These are phyloP conservation scores for Sclerotinia spermophila DNA, from an alignment of 2,329 filamentous ascomycete species.

Conservation along the genomic window DNA sequence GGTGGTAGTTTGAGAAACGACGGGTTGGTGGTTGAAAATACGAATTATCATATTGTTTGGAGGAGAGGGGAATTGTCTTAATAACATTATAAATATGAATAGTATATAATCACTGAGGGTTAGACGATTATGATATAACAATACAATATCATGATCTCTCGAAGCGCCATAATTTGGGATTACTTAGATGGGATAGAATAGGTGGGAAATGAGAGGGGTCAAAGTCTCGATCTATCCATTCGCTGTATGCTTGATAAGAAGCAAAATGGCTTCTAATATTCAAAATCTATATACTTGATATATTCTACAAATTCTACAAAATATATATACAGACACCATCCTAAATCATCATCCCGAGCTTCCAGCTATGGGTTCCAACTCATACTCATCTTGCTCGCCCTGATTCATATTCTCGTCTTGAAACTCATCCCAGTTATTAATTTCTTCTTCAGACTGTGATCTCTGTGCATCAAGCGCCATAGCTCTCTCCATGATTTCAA, in stretches of 20 bases:
- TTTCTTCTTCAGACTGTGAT: background rate
- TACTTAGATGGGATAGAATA: background rate
- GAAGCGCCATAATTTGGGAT: background rate
- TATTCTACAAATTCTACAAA: background rate
- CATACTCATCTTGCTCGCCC: background rate
- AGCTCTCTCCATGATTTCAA: conserved; percentile 32
- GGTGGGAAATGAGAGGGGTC: background rate
- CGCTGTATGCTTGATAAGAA: background rate
- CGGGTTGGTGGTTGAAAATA: background rate
- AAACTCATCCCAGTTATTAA: background rate
- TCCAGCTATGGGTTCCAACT: background rate
- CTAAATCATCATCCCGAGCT: background rate
- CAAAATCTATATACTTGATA: conserved; percentile 1
- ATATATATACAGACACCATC: background rate
- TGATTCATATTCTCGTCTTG: background rate
- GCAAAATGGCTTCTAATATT: background rate
- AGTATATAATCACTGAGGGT: background rate
- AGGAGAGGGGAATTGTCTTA: background rate
- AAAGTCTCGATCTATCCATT: background rate
- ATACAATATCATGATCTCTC: background rate
- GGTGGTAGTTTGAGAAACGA: too few relatives aligned
- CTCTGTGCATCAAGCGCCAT: conserved; percentile 24
- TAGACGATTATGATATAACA: too few relatives aligned
- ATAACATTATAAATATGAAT: background rate
- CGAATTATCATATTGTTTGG: background rate